A percentile compares a stretch with the other conserved stretches of the same genome.
Evolutionary conservation across 768 basidiomycete species (phyloP).

Genomic region (Lactifluus volemus): DNA sequence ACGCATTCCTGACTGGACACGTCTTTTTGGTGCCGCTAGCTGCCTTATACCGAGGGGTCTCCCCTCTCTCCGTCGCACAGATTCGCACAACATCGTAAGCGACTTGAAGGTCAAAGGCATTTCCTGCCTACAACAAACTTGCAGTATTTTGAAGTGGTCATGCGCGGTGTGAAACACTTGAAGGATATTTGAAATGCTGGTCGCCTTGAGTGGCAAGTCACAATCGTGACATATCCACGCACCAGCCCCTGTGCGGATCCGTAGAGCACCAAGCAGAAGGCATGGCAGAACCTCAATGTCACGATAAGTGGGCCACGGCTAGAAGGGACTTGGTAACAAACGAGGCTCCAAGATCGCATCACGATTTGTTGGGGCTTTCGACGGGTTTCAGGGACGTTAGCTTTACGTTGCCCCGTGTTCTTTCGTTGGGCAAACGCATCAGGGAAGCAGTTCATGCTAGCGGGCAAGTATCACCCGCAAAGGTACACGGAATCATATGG

Average conservation of each 20-base stretch:
- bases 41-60: neutral
- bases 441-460: neutral
- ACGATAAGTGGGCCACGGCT: neutral
- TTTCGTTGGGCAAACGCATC: neutral
- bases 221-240: neutral
- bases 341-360: neutral
- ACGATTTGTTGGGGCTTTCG: neutral
- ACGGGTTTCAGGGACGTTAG: slow-evolving; percentile 3
- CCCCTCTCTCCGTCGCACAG: neutral
- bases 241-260: neutral
- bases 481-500: neutral
- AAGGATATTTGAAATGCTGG: slow-evolving; percentile 8
- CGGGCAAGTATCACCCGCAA: neutral
- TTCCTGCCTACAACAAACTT: neutral
- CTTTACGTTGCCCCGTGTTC: neutral
- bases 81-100: neutral
- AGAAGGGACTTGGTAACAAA: neutral
- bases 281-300: neutral
- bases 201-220: neutral
- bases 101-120: neutral
- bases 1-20: too few species aligned
- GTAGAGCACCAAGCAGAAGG: neutral
- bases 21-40: neutral
- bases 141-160: neutral
- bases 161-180: neutral